phyloP scores from a whole-genome alignment of 2,329 filamentous ascomycete species.

The Monosporascus cannonballus region DNA sequence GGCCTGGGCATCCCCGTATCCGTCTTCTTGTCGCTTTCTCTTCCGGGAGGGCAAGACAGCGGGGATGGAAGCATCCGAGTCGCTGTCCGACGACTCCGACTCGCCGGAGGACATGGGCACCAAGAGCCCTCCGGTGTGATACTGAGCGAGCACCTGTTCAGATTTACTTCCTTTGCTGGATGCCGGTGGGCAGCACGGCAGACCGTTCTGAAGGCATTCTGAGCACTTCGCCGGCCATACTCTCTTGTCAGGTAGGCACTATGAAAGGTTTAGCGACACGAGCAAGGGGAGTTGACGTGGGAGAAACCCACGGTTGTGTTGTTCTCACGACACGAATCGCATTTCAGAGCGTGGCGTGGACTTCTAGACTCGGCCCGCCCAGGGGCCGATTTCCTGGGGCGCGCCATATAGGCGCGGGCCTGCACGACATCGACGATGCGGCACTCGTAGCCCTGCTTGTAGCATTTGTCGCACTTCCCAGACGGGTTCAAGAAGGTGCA shows the following conservation, averaged over 20 bases:
- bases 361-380: not conserved
- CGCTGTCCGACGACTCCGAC: not conserved
- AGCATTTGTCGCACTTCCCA: slow-evolving; percentile 1
- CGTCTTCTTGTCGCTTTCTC: not conserved
- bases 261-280: not conserved
- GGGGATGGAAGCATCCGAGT: not conserved
- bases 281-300: not conserved
- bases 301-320: not conserved
- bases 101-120: not conserved
- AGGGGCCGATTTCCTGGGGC: not conserved
- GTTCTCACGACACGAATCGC: not conserved
- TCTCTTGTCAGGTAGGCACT: not conserved
- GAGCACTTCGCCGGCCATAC: slow-evolving; percentile 1
- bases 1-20: not conserved
- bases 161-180: not conserved
- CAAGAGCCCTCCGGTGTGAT: not conserved
- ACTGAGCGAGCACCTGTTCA: not conserved
- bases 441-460: slow-evolving; percentile 1
- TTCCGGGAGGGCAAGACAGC: not conserved
- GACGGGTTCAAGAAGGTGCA: not conserved
- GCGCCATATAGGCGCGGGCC: not conserved
- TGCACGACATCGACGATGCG: not conserved
- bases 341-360: not conserved
- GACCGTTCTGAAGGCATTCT: not conserved
- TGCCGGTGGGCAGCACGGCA: not conserved